These are phyloP conservation scores for Hymenoscyphus repandus DNA, from an alignment of 2,329 filamentous ascomycete species.

Conservation along the genomic window DNA sequence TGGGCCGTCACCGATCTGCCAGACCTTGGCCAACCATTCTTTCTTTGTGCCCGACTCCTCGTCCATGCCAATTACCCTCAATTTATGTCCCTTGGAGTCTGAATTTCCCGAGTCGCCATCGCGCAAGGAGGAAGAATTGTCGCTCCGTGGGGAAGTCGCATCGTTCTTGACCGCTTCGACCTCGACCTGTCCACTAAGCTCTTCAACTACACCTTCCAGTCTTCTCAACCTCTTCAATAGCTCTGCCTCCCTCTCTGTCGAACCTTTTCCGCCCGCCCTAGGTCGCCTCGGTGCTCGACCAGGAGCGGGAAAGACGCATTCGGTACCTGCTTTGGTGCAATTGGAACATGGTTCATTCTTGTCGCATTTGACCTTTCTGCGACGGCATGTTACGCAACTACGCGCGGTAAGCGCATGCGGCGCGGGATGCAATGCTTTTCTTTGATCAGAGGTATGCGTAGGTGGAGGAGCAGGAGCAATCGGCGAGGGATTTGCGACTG, in stretches of 20 bases:
- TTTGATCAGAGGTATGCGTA: conserved; percentile 3
- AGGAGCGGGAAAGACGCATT: conserved; percentile 70
- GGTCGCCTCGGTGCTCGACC: conserved; percentile 55
- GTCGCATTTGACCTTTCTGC: conserved; percentile 70
- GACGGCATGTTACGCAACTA: conserved; percentile 46
- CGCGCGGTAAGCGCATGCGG: conserved; percentile 26
- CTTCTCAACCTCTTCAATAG: conserved; percentile 67
- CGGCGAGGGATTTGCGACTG: conserved; percentile 2
- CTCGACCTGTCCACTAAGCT: conserved; percentile 56
- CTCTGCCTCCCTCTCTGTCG: conserved; percentile 60
- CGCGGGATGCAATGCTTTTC: conserved; percentile 11
- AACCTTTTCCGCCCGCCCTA: conserved; percentile 56
- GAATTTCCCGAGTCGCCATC: conserved; percentile 15
- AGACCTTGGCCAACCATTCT: conserved; percentile 22
- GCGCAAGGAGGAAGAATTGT: conserved; percentile 17
- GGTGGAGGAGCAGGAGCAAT: background rate
- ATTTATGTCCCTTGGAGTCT: conserved; percentile 6
- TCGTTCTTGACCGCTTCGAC: conserved; percentile 22
- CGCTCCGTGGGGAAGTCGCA: conserved; percentile 20
- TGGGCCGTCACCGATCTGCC: conserved; percentile 23
- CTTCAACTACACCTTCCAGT: conserved; percentile 70
- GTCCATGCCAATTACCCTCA: conserved; percentile 27
- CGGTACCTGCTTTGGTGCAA: conserved; percentile 63
- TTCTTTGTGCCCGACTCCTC: conserved; percentile 23
- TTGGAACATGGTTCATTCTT: conserved; percentile 70